These are phyloP conservation scores for Diaporthe capsici DNA, from an alignment of 2,329 filamentous ascomycete genomes.

Conservation along the genomic window DNA sequence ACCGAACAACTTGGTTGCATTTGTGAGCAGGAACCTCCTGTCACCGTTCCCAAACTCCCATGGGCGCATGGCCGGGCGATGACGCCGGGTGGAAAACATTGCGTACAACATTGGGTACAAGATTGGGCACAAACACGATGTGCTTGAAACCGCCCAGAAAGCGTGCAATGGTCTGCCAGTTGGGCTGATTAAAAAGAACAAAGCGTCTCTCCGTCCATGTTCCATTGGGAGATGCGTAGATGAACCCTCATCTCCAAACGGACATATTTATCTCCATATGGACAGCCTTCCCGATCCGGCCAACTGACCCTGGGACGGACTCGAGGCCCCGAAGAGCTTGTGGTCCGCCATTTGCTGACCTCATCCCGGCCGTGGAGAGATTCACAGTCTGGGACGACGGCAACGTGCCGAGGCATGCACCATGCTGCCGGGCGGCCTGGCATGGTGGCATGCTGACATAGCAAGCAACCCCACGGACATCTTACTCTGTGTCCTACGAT, in stretches of 20 bases:
- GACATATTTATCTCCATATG: neutral
- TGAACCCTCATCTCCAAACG: neutral
- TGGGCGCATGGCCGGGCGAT: neutral
- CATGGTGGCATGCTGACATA: neutral
- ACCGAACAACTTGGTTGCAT: slow-evolving; percentile 1
- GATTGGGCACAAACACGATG: neutral
- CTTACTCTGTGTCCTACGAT: neutral
- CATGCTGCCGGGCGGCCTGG: neutral
- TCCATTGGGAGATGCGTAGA: neutral
- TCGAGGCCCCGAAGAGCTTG: neutral
- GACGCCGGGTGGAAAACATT: neutral
- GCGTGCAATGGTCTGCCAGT: neutral
- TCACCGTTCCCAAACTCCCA: slow-evolving; percentile 5
- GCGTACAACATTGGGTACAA: neutral
- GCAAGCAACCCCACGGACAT: neutral
- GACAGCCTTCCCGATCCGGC: neutral
- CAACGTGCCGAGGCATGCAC: slow-evolving; percentile 3
- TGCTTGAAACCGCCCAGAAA: neutral
- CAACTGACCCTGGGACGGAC: neutral
- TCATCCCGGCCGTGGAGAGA: neutral
- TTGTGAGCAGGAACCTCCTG: slow-evolving; percentile 8
- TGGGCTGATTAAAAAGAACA: neutral
- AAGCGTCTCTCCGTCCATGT: neutral
- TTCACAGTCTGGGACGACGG: neutral
- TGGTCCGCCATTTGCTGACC: neutral